Evolutionary conservation across 164 flowering plant species (phyloP).

Genomic region (Magnolia changhungtana): DNA sequence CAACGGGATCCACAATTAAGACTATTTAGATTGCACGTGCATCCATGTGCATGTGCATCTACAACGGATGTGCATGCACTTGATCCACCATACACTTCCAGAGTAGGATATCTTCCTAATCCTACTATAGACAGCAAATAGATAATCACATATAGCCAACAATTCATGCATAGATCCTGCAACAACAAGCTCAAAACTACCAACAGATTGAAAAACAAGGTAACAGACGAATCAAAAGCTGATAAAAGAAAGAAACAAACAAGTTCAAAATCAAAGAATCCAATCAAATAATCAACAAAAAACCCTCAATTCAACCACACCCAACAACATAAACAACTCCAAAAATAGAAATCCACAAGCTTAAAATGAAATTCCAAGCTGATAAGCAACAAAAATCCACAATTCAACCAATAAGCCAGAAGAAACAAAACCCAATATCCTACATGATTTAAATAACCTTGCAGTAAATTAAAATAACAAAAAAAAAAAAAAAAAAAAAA

Average conservation of each 20-base stretch:
- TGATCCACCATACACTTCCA: too few species aligned
- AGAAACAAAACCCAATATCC: conserved; percentile 3
- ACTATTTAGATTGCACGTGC: too few species aligned
- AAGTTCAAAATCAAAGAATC: neutral
- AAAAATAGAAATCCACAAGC: neutral
- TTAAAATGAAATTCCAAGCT: neutral
- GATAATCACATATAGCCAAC: neutral
- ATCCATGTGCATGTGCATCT: too few species aligned
- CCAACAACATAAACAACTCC: neutral
- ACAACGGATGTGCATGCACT: too few species aligned
- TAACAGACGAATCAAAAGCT: neutral
- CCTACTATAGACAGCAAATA: too few species aligned
- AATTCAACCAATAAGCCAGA: neutral
- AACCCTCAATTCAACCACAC: neutral
- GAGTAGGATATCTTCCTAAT: too few species aligned
- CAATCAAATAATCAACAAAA: neutral
- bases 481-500: too few species aligned
- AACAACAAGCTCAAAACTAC: neutral
- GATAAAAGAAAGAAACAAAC: neutral
- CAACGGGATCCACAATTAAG: too few species aligned
- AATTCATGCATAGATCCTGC: neutral
- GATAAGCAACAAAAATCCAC: neutral
- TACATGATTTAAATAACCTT: neutral
- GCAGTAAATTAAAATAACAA: neutral
- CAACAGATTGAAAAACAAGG: conserved; percentile 1